These are phyloP conservation scores for Carex arenaria DNA, from an alignment of 202 grass and related monocot species.

Conservation along the genomic window DNA sequence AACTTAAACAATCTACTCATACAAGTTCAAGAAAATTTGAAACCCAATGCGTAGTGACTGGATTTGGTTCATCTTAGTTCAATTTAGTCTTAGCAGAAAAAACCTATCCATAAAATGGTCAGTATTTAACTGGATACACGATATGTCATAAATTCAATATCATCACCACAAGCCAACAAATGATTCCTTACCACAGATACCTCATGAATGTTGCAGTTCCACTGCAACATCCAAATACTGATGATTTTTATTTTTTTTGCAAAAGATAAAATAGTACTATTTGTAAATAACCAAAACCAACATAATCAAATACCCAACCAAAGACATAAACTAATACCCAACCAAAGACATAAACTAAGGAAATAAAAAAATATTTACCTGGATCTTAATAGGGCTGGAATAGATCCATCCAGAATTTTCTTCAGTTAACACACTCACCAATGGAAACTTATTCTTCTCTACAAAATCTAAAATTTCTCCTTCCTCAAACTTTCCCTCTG, in stretches of 20 bases:
- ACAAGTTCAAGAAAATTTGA: background rate
- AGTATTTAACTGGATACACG: background rate
- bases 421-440: slow-evolving; percentile 79
- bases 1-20: background rate
- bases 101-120: background rate
- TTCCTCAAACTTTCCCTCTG: slow-evolving; percentile 77
- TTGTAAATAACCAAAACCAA: background rate
- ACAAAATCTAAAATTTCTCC: slow-evolving; percentile 68
- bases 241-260: background rate
- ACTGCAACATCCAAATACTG: background rate
- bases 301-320: background rate
- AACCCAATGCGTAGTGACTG: too few relatives aligned
- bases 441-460: slow-evolving; percentile 74
- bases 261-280: background rate
- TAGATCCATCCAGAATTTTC: slow-evolving; percentile 86
- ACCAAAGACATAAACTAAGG: background rate
- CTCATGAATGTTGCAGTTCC: background rate
- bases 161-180: background rate
- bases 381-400: slow-evolving; percentile 74
- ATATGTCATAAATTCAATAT: background rate
- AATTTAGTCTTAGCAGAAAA: background rate
- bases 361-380: slow-evolving; percentile 47
- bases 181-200: background rate
- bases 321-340: background rate
- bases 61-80: background rate